Conservation (phyloP, 2,329 filamentous ascomycete genomes). For the Fonsecaea nubica region DNA sequence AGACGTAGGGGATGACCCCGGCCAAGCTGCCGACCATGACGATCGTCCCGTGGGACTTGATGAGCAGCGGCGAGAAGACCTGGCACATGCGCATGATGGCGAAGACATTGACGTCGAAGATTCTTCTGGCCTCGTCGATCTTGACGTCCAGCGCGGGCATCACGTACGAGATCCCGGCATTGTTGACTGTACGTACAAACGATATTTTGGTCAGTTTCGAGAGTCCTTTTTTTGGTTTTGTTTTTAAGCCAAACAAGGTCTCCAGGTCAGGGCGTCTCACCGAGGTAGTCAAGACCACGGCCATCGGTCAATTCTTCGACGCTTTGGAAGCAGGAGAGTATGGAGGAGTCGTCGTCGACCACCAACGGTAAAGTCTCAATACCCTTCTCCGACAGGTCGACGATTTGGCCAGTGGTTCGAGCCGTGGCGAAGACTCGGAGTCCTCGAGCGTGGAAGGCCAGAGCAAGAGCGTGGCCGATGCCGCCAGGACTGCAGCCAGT, state of each 20-base stretch:
- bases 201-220: no score
- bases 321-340: conserved; percentile 19
- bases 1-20: conserved; percentile 37
- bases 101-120: conserved; percentile 49
- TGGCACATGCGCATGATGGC: conserved; percentile 44
- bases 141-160: conserved; percentile 44
- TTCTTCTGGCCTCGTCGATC: conserved; percentile 42
- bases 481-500: conserved; percentile 54
- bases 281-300: conserved; percentile 37
- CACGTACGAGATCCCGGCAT: conserved; percentile 35
- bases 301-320: conserved; percentile 30
- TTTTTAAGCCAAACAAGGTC: no score
- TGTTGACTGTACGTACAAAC: conserved; percentile 32
- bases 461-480: conserved; percentile 49
- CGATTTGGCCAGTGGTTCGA: conserved; percentile 39
- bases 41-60: conserved; percentile 34
- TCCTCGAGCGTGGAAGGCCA: conserved; percentile 46
- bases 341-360: conserved; percentile 38
- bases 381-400: conserved; percentile 27
- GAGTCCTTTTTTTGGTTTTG: no score
- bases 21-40: conserved; percentile 36
- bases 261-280: conserved; percentile 9
- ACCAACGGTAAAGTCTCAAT: conserved; percentile 43
- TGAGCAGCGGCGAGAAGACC: conserved; percentile 44
- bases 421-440: conserved; percentile 51